phyloP scores from a whole-genome alignment of 345 rosid genomes.

The Populus euphratica region DNA sequence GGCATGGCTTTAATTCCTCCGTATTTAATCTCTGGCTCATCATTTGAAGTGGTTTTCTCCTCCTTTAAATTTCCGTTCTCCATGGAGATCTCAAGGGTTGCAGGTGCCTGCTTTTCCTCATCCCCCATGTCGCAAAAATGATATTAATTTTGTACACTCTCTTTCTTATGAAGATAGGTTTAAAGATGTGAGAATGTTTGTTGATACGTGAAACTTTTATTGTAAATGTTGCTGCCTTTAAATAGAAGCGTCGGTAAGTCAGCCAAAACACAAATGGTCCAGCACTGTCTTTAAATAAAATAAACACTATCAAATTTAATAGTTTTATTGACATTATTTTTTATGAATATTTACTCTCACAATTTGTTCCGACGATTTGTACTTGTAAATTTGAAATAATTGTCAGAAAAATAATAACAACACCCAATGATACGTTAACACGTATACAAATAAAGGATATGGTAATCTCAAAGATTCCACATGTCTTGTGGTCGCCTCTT shows the following conservation, averaged over 20 bases:
- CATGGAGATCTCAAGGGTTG: neutral
- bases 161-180: neutral
- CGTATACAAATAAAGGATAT: no score
- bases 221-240: neutral
- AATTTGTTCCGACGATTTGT: no score
- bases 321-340: no score
- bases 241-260: neutral
- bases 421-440: no score
- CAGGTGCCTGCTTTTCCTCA: neutral
- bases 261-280: neutral
- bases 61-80: neutral
- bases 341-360: no score
- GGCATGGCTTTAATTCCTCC: conserved; percentile 29
- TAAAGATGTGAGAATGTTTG: neutral
- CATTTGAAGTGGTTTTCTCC: neutral
- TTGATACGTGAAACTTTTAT: neutral
- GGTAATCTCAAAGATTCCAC: no score
- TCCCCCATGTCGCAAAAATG: neutral
- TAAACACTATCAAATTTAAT: no score
- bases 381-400: no score
- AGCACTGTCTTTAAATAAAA: neutral
- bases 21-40: conserved; percentile 10
- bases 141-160: neutral
- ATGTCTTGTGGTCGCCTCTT: no score
- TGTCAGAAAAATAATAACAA: no score